Conservation (phyloP, 257 asterid species). For the Solanum sejunctum region DNA sequence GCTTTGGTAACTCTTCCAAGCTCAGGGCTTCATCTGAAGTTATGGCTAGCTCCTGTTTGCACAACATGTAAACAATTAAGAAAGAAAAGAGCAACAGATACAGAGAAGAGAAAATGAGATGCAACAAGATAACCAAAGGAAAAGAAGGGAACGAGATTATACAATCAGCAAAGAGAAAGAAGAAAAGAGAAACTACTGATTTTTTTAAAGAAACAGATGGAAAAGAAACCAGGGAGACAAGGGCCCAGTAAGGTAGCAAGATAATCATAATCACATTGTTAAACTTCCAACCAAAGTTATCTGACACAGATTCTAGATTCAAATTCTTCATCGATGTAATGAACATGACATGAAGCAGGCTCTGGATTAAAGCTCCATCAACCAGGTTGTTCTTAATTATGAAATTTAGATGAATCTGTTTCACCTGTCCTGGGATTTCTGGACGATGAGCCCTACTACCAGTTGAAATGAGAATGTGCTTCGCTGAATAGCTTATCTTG, state of each 20-base stretch:
- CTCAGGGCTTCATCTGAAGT: constrained; percentile 99
- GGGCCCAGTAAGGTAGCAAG: not conserved
- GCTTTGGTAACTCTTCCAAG: constrained; percentile 91
- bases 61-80: not conserved
- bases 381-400: not conserved
- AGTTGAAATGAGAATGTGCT: constrained; percentile 82
- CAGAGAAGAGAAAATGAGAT: not conserved
- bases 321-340: not conserved
- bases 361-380: not conserved
- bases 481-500: constrained; percentile 74
- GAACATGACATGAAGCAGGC: not conserved
- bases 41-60: constrained; percentile 71
- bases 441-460: constrained; percentile 92
- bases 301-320: not conserved
- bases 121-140: not conserved
- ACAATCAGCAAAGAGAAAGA: not conserved
- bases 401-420: not conserved
- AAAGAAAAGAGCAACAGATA: not conserved
- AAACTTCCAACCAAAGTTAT: not conserved
- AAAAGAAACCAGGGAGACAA: not conserved
- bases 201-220: not conserved
- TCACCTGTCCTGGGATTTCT: constrained; percentile 76
- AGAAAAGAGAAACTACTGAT: not conserved
- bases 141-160: not conserved
- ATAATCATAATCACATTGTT: not conserved